These are phyloP conservation scores for Chionographis japonica DNA, from an alignment of 106 monocot species.

Conservation along the genomic window DNA sequence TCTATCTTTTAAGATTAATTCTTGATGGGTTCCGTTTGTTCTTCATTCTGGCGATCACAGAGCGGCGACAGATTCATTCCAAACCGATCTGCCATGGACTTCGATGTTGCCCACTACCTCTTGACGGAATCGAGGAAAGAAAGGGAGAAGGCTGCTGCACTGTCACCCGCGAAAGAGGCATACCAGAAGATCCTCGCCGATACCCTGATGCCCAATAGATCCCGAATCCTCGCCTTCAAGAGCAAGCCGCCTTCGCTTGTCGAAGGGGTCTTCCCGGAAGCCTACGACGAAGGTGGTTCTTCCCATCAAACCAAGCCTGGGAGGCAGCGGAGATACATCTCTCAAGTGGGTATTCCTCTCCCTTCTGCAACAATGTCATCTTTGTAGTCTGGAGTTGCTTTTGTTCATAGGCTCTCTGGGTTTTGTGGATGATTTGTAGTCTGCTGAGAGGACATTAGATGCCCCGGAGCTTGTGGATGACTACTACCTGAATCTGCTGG, in stretches of 20 bases:
- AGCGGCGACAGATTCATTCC: constrained; percentile 1
- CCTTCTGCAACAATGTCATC: background rate
- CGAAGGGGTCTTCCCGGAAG: background rate
- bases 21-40: no score
- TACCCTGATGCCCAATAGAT: background rate
- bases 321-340: background rate
- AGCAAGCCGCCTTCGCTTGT: background rate
- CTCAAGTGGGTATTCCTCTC: background rate
- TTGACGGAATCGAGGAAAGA: background rate
- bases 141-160: background rate
- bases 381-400: background rate
- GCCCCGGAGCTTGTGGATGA: constrained; percentile 11
- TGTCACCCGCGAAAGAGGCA: background rate
- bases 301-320: constrained; percentile 6
- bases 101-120: background rate
- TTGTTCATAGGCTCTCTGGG: background rate
- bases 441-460: constrained; percentile 11
- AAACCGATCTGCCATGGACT: background rate
- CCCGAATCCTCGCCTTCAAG: background rate
- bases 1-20: no score
- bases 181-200: background rate
- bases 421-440: constrained; percentile 1
- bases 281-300: background rate
- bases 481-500: constrained; percentile 13
- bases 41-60: constrained; percentile 8